Conservation (phyloP, 2,329 filamentous ascomycete species). For the Microcera coccophila region DNA sequence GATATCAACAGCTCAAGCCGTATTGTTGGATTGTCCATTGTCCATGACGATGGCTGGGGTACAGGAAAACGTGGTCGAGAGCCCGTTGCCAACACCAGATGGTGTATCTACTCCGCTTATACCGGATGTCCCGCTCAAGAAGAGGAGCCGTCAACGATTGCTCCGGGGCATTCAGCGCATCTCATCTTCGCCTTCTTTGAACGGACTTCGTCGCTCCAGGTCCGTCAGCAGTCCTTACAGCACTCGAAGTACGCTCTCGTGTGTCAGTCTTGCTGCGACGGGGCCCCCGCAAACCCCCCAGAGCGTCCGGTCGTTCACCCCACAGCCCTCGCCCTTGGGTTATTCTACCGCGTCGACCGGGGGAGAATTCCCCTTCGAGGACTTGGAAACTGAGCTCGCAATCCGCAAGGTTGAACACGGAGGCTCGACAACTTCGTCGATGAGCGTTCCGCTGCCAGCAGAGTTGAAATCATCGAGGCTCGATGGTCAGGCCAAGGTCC, state of each 20-base stretch:
- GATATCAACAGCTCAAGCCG: neutral
- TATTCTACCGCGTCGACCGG: slow-evolving; percentile 35
- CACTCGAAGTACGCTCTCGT: slow-evolving; percentile 49
- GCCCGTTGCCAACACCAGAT: slow-evolving; percentile 25
- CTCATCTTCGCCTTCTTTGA: slow-evolving; percentile 72
- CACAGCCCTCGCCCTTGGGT: slow-evolving; percentile 40
- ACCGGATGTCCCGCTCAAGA: slow-evolving; percentile 42
- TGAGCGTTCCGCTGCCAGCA: slow-evolving; percentile 59
- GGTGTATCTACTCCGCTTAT: slow-evolving; percentile 22
- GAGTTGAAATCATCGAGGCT: slow-evolving; percentile 51
- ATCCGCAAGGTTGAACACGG: slow-evolving; percentile 54
- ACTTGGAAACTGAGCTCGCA: slow-evolving; percentile 46
- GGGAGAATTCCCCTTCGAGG: slow-evolving; percentile 40
- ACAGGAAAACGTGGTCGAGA: slow-evolving; percentile 21
- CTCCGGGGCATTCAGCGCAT: slow-evolving; percentile 75
- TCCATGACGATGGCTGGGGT: slow-evolving; percentile 21
- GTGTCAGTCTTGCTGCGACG: slow-evolving; percentile 48
- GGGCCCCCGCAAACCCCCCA: slow-evolving; percentile 28
- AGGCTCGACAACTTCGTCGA: slow-evolving; percentile 35
- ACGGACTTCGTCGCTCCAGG: slow-evolving; percentile 58
- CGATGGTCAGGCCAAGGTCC: slow-evolving; percentile 19
- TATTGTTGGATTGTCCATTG: neutral
- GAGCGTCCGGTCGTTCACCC: slow-evolving; percentile 29
- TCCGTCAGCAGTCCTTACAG: slow-evolving; percentile 68
- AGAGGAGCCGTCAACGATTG: slow-evolving; percentile 65